Conservation (phyloP, 306 rosid species). For the Vicia villosa region DNA sequence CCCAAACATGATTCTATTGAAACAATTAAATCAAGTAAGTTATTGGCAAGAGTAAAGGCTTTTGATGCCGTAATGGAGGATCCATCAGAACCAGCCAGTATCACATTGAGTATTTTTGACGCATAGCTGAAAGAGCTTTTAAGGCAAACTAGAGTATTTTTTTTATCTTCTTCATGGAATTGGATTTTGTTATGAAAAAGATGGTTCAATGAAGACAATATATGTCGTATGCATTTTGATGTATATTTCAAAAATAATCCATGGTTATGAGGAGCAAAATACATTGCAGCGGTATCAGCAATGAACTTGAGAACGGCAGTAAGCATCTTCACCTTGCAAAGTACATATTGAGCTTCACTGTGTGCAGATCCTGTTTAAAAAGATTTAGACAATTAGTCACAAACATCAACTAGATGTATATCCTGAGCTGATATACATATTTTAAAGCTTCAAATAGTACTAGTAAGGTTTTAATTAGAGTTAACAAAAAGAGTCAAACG, state of each 20-base stretch:
- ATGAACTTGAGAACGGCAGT: slow-evolving; percentile 73
- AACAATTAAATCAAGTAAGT: slow-evolving; percentile 67
- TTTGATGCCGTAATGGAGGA: slow-evolving; percentile 43
- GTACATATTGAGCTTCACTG: slow-evolving; percentile 41
- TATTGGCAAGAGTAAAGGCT: slow-evolving; percentile 63
- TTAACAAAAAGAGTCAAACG: slow-evolving; percentile 5
- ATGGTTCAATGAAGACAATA: slow-evolving; percentile 44
- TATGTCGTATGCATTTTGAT: slow-evolving; percentile 48
- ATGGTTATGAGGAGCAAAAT: slow-evolving; percentile 51
- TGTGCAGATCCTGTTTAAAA: slow-evolving; percentile 47
- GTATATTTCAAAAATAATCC: slow-evolving; percentile 62
- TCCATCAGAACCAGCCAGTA: slow-evolving; percentile 50
- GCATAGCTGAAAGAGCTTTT: slow-evolving; percentile 81
- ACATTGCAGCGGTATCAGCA: slow-evolving; percentile 62
- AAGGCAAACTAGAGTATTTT: slow-evolving; percentile 54
- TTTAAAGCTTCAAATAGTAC: background rate
- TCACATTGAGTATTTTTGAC: slow-evolving; percentile 62
- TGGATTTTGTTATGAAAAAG: slow-evolving; percentile 41
- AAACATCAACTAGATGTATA: slow-evolving; percentile 27
- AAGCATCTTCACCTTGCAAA: slow-evolving; percentile 69
- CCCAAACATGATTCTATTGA: slow-evolving; percentile 63
- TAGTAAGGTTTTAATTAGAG: slow-evolving; percentile 2
- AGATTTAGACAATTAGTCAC: slow-evolving; percentile 27
- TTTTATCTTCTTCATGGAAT: slow-evolving; percentile 59
- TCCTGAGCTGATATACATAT: background rate